A percentile compares a stretch with the other conserved stretches of the same genome.
These are phyloP conservation scores for Hypoxylon lienhwacheense DNA, from an alignment of 495 filamentous ascomycete genomes.

Conservation along the genomic window DNA sequence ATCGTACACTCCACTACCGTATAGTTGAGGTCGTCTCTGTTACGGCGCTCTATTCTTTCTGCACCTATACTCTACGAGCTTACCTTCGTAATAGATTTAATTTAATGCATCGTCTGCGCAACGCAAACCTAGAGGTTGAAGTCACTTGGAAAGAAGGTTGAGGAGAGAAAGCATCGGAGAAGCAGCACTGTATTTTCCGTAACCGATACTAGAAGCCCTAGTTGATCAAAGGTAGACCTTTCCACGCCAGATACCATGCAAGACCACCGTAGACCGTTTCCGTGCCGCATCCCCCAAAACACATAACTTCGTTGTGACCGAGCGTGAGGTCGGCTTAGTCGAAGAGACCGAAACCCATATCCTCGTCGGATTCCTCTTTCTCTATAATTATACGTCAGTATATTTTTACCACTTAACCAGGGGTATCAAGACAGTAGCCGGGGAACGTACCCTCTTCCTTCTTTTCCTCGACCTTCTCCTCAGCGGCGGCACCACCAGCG, in stretches of 20 bases:
- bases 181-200: slow-evolving; percentile 38
- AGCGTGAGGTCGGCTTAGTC: slow-evolving; percentile 63
- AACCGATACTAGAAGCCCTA: slow-evolving; percentile 31
- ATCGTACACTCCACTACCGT: too few relatives aligned
- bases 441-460: slow-evolving; percentile 67
- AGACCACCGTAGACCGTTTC: slow-evolving; percentile 35
- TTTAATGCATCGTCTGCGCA: too few relatives aligned
- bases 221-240: slow-evolving; percentile 32
- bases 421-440: background rate
- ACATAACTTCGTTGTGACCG: slow-evolving; percentile 34
- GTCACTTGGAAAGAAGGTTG: too few relatives aligned
- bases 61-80: background rate
- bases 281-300: slow-evolving; percentile 31
- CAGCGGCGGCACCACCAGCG: slow-evolving; percentile 67
- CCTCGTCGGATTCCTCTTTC: slow-evolving; percentile 94
- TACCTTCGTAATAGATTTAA: background rate
- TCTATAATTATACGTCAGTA: slow-evolving; percentile 46
- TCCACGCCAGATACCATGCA: slow-evolving; percentile 36
- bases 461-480: slow-evolving; percentile 69
- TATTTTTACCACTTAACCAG: background rate
- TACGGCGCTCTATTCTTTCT: too few relatives aligned
- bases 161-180: slow-evolving; percentile 19
- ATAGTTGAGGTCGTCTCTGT: too few relatives aligned
- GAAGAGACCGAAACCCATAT: slow-evolving; percentile 99
- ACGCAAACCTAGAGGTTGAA: too few relatives aligned